phyloP scores from a whole-genome alignment of 192 early-diverging fungal genomes.

The Gonapodya prolifera region DNA sequence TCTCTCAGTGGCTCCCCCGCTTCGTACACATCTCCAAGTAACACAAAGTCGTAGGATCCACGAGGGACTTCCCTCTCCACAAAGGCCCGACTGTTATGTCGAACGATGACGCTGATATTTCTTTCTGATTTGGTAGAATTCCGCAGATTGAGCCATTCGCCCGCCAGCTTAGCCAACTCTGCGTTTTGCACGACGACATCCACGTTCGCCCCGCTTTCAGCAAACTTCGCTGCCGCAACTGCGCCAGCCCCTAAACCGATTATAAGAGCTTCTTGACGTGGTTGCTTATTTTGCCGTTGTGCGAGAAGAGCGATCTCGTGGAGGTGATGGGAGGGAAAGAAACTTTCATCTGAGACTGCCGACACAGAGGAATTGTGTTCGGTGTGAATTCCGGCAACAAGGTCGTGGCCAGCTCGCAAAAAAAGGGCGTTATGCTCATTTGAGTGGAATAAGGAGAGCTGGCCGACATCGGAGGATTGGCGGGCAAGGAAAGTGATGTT shows the following conservation, averaged over 20 bases:
- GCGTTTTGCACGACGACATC: background rate
- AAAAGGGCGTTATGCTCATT: background rate
- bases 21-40: background rate
- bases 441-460: too few relatives aligned
- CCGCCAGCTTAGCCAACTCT: background rate
- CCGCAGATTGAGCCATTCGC: background rate
- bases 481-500: too few relatives aligned
- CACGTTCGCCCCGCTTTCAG: background rate
- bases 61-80: background rate
- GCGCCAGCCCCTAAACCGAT: background rate
- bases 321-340: background rate
- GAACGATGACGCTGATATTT: background rate
- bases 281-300: background rate
- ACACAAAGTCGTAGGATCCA: background rate
- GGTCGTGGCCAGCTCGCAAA: background rate
- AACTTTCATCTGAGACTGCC: background rate
- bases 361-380: background rate
- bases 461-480: too few relatives aligned
- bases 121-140: background rate
- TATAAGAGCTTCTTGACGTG: too few relatives aligned
- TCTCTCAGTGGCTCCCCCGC: background rate
- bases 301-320: background rate
- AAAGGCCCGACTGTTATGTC: too few relatives aligned
- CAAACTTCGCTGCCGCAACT: background rate
- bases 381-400: background rate